Evolutionary conservation across 257 asterid species (phyloP).

Genomic region (Striga asiatica): DNA sequence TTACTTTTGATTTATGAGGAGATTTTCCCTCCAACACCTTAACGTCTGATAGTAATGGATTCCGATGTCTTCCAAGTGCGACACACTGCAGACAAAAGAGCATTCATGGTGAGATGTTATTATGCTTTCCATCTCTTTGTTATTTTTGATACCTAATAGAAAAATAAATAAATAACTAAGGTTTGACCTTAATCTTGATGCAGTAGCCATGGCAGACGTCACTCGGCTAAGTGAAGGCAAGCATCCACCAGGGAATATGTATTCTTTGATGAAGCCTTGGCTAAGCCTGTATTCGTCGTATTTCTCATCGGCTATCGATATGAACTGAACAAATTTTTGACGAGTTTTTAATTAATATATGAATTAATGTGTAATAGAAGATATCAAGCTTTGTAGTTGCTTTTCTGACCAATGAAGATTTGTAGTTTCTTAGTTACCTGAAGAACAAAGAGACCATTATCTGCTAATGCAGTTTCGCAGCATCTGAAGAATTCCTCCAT

Average conservation of each 20-base stretch:
- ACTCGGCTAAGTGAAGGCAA: conserved; percentile 47
- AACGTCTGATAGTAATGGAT: conserved; percentile 48
- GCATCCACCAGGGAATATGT: conserved; percentile 64
- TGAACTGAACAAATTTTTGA: background rate
- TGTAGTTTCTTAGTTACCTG: conserved; percentile 25
- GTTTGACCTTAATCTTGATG: conserved; percentile 46
- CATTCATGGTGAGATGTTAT: background rate
- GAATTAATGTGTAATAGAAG: background rate
- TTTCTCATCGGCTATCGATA: conserved; percentile 5
- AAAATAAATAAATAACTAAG: background rate
- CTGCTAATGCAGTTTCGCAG: conserved; percentile 41
- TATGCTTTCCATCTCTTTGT: background rate
- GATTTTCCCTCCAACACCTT: conserved; percentile 41
- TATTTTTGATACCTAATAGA: background rate
- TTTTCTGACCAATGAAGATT: background rate
- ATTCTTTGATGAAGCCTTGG: conserved; percentile 50
- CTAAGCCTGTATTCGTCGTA: conserved; percentile 41
- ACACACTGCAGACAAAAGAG: conserved; percentile 26
- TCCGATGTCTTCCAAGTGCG: conserved; percentile 53
- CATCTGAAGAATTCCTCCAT: conserved; percentile 40
- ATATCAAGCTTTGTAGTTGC: background rate
- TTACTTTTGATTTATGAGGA: conserved; percentile 37
- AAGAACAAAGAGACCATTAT: conserved; percentile 44
- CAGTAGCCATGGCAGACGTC: conserved; percentile 45
- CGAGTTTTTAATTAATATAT: background rate